Evolutionary conservation across 1,284 basidiomycete genomes (phyloP), one percentile per base, ranked within the genome.

Genomic region (Cryptococcus sp.): DNA sequence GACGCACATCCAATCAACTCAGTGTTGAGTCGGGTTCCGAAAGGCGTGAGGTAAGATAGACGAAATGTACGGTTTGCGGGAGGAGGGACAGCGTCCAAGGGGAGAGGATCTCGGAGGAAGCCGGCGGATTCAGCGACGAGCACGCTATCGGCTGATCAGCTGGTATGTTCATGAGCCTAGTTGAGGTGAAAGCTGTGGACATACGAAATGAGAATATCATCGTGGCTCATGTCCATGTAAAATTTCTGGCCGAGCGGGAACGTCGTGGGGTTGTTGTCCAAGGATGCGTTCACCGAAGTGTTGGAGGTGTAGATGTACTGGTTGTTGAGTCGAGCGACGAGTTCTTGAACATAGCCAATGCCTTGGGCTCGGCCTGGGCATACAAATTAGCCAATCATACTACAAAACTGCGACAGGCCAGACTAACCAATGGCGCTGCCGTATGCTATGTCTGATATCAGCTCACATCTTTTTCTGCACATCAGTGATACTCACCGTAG

Each of bases 371-470:
- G 53, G 25, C 41, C 29, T 34, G 29, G 29, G 8, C 8, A 10
- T 34, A 34, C 29, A 10, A 10, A 34, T 34, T 34, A 34, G 29
- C 29, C 29, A 34, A 13, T 10, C 29, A 34, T 5, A 34, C 13
- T 34, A 13, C 29, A 34, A 10, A 34, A 7, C 13, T 4, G 29
- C 8, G 13, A 34, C 29, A 34, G 29, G 13, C 29, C 29, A 34
- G 5, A 34, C 29, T 13, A 7, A 34, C 52, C 53, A 29, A 55
- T 49, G 46, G 53, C 53, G 46, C 29, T 48, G 15, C 53, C 53
- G 17, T 39, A 55, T 3, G 46, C 53, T 44, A 15, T 44, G n/a
- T 58, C 78, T 78, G 73, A n/a, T 71, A 79, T 72, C 78, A 79
- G 58, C 66, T 68, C 29, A 79, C 63, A 8, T n/a, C 7, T 6